These are phyloP conservation scores for Phytophthora ohioensis DNA, from an alignment of 352 stramenopile species.

Conservation along the genomic window DNA sequence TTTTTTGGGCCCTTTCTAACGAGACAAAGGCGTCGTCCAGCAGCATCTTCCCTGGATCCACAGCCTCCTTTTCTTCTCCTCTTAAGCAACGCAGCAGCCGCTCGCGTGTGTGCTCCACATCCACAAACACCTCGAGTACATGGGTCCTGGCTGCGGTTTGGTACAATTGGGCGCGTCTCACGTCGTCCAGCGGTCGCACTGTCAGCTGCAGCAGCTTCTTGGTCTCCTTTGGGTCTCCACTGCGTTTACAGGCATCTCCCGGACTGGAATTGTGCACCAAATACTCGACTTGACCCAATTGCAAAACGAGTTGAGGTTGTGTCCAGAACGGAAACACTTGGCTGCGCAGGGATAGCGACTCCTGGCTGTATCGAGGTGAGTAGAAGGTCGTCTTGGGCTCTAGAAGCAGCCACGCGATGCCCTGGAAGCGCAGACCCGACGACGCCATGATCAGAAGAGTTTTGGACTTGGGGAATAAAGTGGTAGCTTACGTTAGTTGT, in stretches of 20 bases:
- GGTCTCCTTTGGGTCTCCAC: slow-evolving; percentile 32
- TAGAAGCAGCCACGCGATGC: slow-evolving; percentile 44
- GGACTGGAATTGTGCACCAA: slow-evolving; percentile 34
- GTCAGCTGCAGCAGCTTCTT: slow-evolving; percentile 48
- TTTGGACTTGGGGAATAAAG: too few relatives aligned
- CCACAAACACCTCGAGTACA: slow-evolving; percentile 53
- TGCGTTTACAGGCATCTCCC: slow-evolving; percentile 25
- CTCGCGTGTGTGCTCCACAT: slow-evolving; percentile 36
- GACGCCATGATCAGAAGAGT: slow-evolving; percentile 2
- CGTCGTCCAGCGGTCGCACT: slow-evolving; percentile 52
- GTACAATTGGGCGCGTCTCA: slow-evolving; percentile 48
- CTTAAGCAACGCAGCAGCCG: slow-evolving; percentile 28
- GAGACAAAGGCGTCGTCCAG: slow-evolving; percentile 55
- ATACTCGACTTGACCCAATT: slow-evolving; percentile 31
- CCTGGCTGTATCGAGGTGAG: slow-evolving; percentile 44
- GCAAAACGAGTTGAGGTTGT: slow-evolving; percentile 43
- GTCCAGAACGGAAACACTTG: slow-evolving; percentile 47
- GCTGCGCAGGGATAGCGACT: slow-evolving; percentile 25
- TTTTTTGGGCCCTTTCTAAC: slow-evolving; percentile 44
- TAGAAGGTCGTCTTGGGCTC: slow-evolving; percentile 50
- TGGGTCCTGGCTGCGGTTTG: slow-evolving; percentile 51
- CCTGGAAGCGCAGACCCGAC: slow-evolving; percentile 31
- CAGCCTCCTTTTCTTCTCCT: slow-evolving; percentile 1
- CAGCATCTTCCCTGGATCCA: slow-evolving; percentile 21
- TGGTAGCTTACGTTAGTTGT: too few relatives aligned